phyloP scores from a whole-genome alignment of 1,284 basidiomycete species.

The Rhodotorula glutinis region DNA sequence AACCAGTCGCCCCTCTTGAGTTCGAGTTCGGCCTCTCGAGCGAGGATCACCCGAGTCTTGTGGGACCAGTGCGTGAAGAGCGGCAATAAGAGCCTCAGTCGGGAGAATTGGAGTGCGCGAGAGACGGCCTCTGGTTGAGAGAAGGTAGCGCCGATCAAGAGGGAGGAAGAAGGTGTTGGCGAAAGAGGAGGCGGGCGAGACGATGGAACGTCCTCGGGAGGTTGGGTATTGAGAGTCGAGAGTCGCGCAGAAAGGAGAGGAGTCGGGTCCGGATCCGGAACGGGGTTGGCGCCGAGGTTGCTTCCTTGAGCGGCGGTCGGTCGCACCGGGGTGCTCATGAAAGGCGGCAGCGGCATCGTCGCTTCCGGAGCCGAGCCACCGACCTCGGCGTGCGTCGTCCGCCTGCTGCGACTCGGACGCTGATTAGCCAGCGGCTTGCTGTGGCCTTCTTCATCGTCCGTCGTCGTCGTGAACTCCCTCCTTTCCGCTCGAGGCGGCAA shows the following conservation, averaged over 20 bases:
- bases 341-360: background rate
- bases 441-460: background rate
- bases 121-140: constrained; percentile 7
- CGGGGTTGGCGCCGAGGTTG: no score
- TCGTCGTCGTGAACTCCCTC: background rate
- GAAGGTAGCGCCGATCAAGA: background rate
- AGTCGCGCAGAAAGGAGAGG: constrained; percentile 15
- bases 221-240: background rate
- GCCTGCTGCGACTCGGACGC: background rate
- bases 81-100: background rate
- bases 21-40: background rate
- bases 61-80: constrained; percentile 4
- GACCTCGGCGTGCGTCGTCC: background rate
- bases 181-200: background rate
- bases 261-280: background rate
- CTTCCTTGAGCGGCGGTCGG: no score
- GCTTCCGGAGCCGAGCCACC: background rate
- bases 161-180: background rate
- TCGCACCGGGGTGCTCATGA: background rate
- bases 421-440: background rate
- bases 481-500: background rate
- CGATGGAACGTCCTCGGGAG: background rate
- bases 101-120: background rate
- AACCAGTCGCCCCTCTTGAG: constrained; percentile 5
- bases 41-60: background rate